Base-by-base conservation (phyloP, 2,329 filamentous ascomycete species). In the Aspergillus melleus region DNA sequence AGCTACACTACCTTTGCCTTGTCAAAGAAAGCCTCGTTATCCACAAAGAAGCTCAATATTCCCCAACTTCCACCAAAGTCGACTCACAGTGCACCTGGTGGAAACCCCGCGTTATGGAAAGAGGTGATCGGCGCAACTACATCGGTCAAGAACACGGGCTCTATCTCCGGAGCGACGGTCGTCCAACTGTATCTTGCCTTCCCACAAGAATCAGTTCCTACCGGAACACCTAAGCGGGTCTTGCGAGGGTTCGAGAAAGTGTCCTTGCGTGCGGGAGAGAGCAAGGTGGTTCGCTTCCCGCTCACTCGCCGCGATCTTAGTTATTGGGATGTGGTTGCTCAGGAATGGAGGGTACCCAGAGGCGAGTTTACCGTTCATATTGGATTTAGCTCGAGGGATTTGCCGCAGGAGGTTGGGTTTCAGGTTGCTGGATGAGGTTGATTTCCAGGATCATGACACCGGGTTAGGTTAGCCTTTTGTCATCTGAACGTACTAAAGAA, bases 101-200 rank as follows among this genome's bases (percentile, higher is more conserved):
- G 86, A 1, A 81, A 85, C 66, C 71, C 79, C 1, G 81, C 82
- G 20, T 79, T 88, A 24, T 87, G 81, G 79, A 77, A 81, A 8
- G 74, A 73, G 8, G 65, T 87, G n/a, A 79, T 77, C 61, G 81
- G 72, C 47, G 78, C 84, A 10, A 75, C 76, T 2, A 78, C 81
- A 2, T 72, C 76, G 1, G 68, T 88, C 6, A 74, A 71, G 39
- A 88, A 88, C 74, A 82, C 80, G 0, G 85, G 85, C 19, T 60
- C 66, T 4, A 65, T 77, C 2, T 67, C 72, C 22, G 84, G 83
- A 26, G 79, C 79, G 2, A 77, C 81, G 10, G 81, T 87, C 0
- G 74, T 82, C 2, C 85, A 88, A 71, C 73, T 88, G 1, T 87
- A 87, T 68, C 70, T 86, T 64, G 67, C 5, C 74, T 81, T 71